Evolutionary conservation across 225 moss, liverwort and hornwort genomes (phyloP).

Genomic region (Physcomitrellopsis africana): DNA sequence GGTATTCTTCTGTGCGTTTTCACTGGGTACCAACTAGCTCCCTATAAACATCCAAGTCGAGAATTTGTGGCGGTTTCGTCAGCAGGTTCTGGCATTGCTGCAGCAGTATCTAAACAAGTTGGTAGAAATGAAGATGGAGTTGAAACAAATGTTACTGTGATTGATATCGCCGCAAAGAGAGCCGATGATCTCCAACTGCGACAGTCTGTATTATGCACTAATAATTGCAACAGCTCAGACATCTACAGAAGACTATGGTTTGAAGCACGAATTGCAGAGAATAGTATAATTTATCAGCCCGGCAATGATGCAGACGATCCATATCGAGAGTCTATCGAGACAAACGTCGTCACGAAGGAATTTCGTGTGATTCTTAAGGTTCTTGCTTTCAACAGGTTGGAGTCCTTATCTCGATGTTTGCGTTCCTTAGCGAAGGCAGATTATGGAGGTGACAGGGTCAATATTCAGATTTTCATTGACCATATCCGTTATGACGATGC

Average conservation of each 20-base stretch:
- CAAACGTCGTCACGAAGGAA: constrained; percentile 69
- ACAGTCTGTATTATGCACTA: constrained; percentile 49
- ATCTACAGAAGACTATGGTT: constrained; percentile 43
- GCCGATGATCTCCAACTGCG: constrained; percentile 25
- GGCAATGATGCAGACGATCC: constrained; percentile 38
- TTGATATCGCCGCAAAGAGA: not conserved
- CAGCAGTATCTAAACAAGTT: not conserved
- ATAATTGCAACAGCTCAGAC: constrained; percentile 51
- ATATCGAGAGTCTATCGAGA: constrained; percentile 65
- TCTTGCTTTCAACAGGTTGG: constrained; percentile 69
- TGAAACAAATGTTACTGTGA: constrained; percentile 1
- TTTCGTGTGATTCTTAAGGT: constrained; percentile 92
- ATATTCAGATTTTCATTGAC: constrained; percentile 85
- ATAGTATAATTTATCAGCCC: constrained; percentile 27
- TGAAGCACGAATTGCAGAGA: constrained; percentile 40
- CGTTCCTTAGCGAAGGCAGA: constrained; percentile 72
- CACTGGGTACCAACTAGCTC: constrained; percentile 38
- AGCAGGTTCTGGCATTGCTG: not conserved
- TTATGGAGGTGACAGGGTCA: constrained; percentile 80
- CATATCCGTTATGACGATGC: constrained; percentile 59
- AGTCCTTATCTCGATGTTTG: constrained; percentile 75
- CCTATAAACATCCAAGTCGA: constrained; percentile 21
- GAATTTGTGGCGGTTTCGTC: constrained; percentile 2
- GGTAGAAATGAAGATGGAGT: constrained; percentile 10
- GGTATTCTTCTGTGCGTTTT: constrained; percentile 39